Evolutionary conservation across 805 yeast genomes (phyloP).

Genomic region (Wickerhamiella occidentalis): DNA sequence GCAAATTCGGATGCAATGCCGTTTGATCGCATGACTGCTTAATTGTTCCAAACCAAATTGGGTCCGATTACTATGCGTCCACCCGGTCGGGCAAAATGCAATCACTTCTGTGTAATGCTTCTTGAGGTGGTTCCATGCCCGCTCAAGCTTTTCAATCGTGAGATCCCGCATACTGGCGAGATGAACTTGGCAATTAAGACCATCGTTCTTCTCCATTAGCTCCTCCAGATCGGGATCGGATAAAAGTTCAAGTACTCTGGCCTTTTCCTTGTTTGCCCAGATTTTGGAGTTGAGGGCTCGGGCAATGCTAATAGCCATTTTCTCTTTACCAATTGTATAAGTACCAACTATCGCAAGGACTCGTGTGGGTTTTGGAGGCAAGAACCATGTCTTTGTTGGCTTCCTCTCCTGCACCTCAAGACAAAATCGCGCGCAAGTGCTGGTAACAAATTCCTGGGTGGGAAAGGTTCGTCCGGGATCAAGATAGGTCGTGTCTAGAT

Average conservation of each 20-base stretch:
- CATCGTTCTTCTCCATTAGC: conserved; percentile 34
- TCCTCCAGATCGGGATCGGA: conserved; percentile 33
- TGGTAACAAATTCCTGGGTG: conserved; percentile 55
- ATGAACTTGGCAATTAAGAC: conserved; percentile 48
- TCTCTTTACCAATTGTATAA: conserved; percentile 87
- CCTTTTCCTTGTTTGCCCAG: conserved; percentile 37
- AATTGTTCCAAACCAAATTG: conserved; percentile 15
- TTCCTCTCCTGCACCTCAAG: conserved; percentile 28
- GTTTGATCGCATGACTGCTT: conserved; percentile 28
- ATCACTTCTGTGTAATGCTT: conserved; percentile 45
- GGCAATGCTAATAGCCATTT: conserved; percentile 48
- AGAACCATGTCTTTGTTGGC: conserved; percentile 22
- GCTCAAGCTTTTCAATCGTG: conserved; percentile 32
- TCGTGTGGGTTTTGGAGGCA: conserved; percentile 22
- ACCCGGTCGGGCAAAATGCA: conserved; percentile 84
- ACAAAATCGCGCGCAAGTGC: conserved; percentile 44
- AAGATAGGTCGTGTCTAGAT: conserved; percentile 84
- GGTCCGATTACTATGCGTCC: conserved; percentile 45
- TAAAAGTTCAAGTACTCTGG: conserved; percentile 35
- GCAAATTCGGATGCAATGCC: conserved; percentile 36
- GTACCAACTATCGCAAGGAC: conserved; percentile 66
- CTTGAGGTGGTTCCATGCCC: conserved; percentile 39
- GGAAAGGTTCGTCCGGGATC: conserved; percentile 68
- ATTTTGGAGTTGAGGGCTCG: conserved; percentile 26
- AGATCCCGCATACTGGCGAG: conserved; percentile 54